Base-by-base conservation (phyloP, 2,329 filamentous ascomycete genomes). In the Pestalotiopsis sp. region DNA sequence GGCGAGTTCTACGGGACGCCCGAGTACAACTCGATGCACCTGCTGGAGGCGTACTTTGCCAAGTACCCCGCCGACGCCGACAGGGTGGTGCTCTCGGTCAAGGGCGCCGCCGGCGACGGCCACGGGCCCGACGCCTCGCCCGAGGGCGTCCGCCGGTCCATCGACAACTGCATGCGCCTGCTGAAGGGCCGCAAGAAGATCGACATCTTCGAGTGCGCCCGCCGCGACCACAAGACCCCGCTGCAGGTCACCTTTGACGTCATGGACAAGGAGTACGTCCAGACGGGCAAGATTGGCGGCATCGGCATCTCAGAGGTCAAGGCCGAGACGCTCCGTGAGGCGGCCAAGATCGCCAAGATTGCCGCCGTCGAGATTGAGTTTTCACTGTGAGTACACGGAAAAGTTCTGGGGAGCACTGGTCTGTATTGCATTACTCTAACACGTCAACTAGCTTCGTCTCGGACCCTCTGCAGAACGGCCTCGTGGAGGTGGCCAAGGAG, bases 61-160 rank as follows among this genome's bases (percentile, higher is more conserved):
- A 80, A 83, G 70, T 84, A 89, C 75, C 87, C 87, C 1, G 84
- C 86, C 69, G 84, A 88, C 70, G 85, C 86, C 7, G 79, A 82
- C 40, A 85, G 88, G 73, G 81, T 89, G 3, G 79, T 88, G 6
- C 77, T 89, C 26, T 84, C 81, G 71, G 82, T 89, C 72, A 89
- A 89, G 76, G 87, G 87, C n/a, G 86, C 82, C 1, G 24, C 81
- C 17, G 72, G 80, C 62, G 59, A 72, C 0, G 70, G 71, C 3
- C 74, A 79, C 38, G 59, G 71, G 0, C 77, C 83, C 0, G 83
- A 87, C 70, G 82, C 83, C 17, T 84, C 81, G 4, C 83, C 83
- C 26, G 81, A 82, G 64, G 80, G 81, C 40, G 81, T 87, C 9
- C 83, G 84, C 22, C 78, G 79, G 13, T 83, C 81, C 26, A 78